These are phyloP conservation scores for Peronospora tabacina DNA, from an alignment of 352 stramenopile genomes.

Conservation along the genomic window DNA sequence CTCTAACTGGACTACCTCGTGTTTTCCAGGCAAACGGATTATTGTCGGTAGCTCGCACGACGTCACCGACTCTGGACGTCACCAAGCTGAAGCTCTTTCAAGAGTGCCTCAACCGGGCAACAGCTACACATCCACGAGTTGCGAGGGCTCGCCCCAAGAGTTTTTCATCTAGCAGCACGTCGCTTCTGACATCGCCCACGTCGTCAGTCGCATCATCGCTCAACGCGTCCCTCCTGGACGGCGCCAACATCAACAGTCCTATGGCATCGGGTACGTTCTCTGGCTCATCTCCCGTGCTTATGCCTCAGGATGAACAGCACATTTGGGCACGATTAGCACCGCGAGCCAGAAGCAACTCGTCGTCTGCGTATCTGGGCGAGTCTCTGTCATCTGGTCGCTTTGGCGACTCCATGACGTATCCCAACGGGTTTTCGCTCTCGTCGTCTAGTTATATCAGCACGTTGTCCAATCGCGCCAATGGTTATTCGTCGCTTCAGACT, in stretches of 20 bases:
- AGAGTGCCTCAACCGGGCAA: constrained; percentile 31
- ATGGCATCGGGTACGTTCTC: constrained; percentile 25
- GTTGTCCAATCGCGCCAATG: constrained; percentile 20
- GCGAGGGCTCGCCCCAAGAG: constrained; percentile 39
- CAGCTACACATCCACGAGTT: constrained; percentile 8
- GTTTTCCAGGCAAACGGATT: constrained; percentile 30
- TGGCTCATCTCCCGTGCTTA: constrained; percentile 24
- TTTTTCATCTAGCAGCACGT: constrained; percentile 54
- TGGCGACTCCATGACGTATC: constrained; percentile 18
- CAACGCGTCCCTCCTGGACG: constrained; percentile 50
- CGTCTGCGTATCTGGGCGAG: constrained; percentile 31
- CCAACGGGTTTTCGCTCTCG: constrained; percentile 18
- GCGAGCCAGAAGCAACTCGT: constrained; percentile 37
- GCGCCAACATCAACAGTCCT: constrained; percentile 23
- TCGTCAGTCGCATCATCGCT: constrained; percentile 59
- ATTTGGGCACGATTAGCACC: constrained; percentile 23
- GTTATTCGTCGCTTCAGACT: constrained; percentile 24
- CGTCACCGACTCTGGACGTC: constrained; percentile 47
- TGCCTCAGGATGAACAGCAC: constrained; percentile 29
- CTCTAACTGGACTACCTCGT: constrained; percentile 33
- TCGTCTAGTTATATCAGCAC: constrained; percentile 13
- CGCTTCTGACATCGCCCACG: constrained; percentile 56
- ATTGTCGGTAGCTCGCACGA: constrained; percentile 41
- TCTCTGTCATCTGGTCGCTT: constrained; percentile 27
- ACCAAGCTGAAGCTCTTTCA: constrained; percentile 61